Evolutionary conservation across 2,329 filamentous ascomycete genomes (phyloP).

Genomic region (Fusarium fujikuroi): DNA sequence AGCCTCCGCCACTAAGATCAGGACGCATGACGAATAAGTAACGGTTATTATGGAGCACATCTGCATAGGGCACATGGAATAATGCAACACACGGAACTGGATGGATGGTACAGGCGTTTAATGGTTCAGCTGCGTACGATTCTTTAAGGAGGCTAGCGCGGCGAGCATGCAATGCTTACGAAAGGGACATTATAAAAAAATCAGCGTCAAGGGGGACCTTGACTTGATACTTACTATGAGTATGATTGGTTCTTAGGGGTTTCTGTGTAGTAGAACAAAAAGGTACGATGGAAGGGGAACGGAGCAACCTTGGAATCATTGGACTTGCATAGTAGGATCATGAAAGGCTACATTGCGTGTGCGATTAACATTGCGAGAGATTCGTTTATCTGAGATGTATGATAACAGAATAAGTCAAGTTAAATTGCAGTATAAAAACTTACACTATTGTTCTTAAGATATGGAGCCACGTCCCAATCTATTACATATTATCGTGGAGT

Average conservation of each 20-base stretch:
- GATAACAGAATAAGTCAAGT: background rate
- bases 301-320: slow-evolving; percentile 23
- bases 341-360: slow-evolving; percentile 19
- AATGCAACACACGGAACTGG: slow-evolving; percentile 25
- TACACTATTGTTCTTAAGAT: background rate
- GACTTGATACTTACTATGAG: slow-evolving; percentile 21
- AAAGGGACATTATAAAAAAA: slow-evolving; percentile 33
- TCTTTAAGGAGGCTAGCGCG: slow-evolving; percentile 19
- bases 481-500: background rate
- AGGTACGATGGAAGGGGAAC: background rate
- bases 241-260: slow-evolving; percentile 6
- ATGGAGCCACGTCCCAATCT: background rate
- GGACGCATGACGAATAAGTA: slow-evolving; percentile 26
- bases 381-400: background rate
- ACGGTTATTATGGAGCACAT: slow-evolving; percentile 34
- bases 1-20: slow-evolving; percentile 43
- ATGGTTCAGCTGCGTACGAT: slow-evolving; percentile 21
- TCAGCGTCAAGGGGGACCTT: slow-evolving; percentile 5
- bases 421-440: background rate
- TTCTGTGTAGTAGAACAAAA: slow-evolving; percentile 43
- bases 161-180: slow-evolving; percentile 33
- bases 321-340: slow-evolving; percentile 27
- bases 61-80: slow-evolving; percentile 28
- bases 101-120: slow-evolving; percentile 34
- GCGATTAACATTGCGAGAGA: background rate